These are phyloP conservation scores for Auricularia heimuer DNA, from an alignment of 768 basidiomycete genomes.

Conservation along the genomic window DNA sequence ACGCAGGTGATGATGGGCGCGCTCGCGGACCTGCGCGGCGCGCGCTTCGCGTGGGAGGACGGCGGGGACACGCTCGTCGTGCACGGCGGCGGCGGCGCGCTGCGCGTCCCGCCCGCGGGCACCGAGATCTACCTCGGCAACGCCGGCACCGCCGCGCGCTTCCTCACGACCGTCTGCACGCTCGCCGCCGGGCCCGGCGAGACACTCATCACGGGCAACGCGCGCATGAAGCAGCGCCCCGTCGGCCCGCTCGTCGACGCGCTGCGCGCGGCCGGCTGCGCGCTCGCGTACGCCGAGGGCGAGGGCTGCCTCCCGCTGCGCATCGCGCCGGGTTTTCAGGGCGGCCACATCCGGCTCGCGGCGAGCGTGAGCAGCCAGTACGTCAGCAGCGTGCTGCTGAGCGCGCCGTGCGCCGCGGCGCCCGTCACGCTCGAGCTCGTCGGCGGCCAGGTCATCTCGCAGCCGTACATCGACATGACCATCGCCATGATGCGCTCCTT, in stretches of 20 bases:
- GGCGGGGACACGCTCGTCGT: slow-evolving; percentile 93
- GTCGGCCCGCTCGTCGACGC: slow-evolving; percentile 93
- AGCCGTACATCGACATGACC: slow-evolving; percentile 99
- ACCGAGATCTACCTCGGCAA: slow-evolving; percentile 94
- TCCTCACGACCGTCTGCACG: slow-evolving; percentile 93
- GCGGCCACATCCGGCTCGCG: slow-evolving; percentile 74
- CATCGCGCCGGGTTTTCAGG: slow-evolving; percentile 57
- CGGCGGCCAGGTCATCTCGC: slow-evolving; percentile 93
- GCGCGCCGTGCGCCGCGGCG: slow-evolving; percentile 83
- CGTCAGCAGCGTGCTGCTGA: slow-evolving; percentile 92
- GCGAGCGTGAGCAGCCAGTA: slow-evolving; percentile 97
- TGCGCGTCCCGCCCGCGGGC: slow-evolving; percentile 65
- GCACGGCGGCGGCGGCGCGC: slow-evolving; percentile 69
- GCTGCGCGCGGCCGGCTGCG: slow-evolving; percentile 67
- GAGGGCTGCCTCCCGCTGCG: slow-evolving; percentile 82
- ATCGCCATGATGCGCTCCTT: slow-evolving; percentile 96
- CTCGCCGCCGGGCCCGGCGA: slow-evolving; percentile 36
- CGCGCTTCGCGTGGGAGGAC: slow-evolving; percentile 90
- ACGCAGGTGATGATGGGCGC: slow-evolving; percentile 99
- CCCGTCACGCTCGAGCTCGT: slow-evolving; percentile 82
- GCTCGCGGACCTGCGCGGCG: slow-evolving; percentile 81
- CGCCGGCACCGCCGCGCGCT: slow-evolving; percentile 94
- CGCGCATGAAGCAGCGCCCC: slow-evolving; percentile 97
- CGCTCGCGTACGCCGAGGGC: slow-evolving; percentile 68
- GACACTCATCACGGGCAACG: slow-evolving; percentile 79